Evolutionary conservation across 441 rosid species (phyloP), one percentile per base, ranked within the genome.

Genomic region (Gossypium lobatum): DNA sequence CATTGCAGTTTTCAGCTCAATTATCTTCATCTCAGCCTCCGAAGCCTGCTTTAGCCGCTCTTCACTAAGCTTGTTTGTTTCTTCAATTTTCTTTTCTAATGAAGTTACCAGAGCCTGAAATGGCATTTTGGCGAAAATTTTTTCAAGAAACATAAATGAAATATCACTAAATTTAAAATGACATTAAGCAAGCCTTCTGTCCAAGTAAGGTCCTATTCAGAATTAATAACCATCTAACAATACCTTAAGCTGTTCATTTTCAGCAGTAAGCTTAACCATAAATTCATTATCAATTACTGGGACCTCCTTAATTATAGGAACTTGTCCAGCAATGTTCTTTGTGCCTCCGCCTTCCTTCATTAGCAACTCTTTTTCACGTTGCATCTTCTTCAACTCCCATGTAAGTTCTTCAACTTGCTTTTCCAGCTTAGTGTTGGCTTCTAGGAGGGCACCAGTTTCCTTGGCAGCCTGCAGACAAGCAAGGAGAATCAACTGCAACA

Each of bases 371-470:
- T 83, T 83, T 23, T 55, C 66, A 62, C 83, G 85, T 71, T 88
- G 85, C 83, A 89, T 65, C 73, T 90, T 93, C 83, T 91, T 85
- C 76, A 93, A 73, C 54, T 78, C 85, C 88, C 87, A 83, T 46
- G 95, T 87, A 71, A 95, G 88, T 78, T 95, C 96, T 83, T 95
- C 91, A 76, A 95, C 97, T 86, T 95, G 83, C 83, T 91, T 85
- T 86, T 91, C 99, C 76, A 95, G 83, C 85, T 85, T 86, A 76
- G 60, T 83, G 80, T 91, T 93, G 76, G 98, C 97, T 77, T 84
- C 98, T 85, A 91, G 97, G 68, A 95, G 98, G 73, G 93, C 96
- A 80, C 93, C 95, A 77, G 98, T 87, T 84, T 93, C 94, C 83
- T 85, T 90, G 71, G 99, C 95, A 85, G 98, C 93, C 98, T 93